Conservation (phyloP, 2,329 filamentous ascomycete genomes). For the Pyrenophora graminea region DNA sequence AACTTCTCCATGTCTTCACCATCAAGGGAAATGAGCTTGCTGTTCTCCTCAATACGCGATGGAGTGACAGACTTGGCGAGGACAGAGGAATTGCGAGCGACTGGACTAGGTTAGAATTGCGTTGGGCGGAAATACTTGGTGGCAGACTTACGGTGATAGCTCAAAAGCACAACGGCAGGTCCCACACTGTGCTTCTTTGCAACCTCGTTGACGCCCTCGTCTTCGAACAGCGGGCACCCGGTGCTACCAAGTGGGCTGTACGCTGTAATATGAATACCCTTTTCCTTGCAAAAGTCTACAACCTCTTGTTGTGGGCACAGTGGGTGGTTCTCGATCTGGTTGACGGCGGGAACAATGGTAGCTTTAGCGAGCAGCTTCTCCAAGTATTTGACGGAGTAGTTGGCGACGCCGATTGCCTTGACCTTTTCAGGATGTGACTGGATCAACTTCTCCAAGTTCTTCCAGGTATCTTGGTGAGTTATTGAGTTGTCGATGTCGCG, state of each 20-base stretch:
- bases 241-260: conserved; percentile 62
- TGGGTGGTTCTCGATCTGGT: conserved; percentile 77
- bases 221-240: conserved; percentile 53
- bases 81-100: conserved; percentile 70
- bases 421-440: conserved; percentile 51
- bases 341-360: conserved; percentile 68
- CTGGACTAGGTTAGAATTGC: conserved; percentile 34
- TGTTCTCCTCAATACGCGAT: conserved; percentile 71
- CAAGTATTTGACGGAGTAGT: conserved; percentile 54
- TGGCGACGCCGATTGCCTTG: conserved; percentile 57
- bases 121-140: not conserved
- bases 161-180: conserved; percentile 65
- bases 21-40: conserved; percentile 68
- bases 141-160: conserved; percentile 67
- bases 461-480: conserved; percentile 78
- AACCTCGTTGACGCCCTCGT: conserved; percentile 53
- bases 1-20: conserved; percentile 63
- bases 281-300: conserved; percentile 68
- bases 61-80: conserved; percentile 74
- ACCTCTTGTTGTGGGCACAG: conserved; percentile 73
- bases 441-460: conserved; percentile 69
- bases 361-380: conserved; percentile 60
- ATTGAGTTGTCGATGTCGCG: conserved; percentile 72
- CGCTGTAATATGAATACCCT: conserved; percentile 72
- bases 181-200: conserved; percentile 56